Evolutionary conservation across 257 asterid genomes (phyloP), one percentile per base, ranked within the genome.

Genomic region (Capsicum pubescens): DNA sequence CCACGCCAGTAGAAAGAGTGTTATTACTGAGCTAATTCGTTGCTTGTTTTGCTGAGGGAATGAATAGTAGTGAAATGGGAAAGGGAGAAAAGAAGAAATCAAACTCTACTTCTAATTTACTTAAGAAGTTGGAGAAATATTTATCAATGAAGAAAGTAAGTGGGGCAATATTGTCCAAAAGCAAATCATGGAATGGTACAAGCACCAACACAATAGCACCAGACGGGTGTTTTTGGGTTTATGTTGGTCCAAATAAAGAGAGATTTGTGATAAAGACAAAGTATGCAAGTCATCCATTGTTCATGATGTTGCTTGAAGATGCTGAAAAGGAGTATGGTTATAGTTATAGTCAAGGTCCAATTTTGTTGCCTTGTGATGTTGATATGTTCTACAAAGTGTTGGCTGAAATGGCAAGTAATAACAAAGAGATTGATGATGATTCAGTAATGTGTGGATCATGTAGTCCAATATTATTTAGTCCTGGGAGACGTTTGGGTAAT

Each of bases 251-350:
- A 0, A 89, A 89, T 52, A 89, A 81, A 85, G 91, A 81, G 8
- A 84, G 90, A 58, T 93, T 91, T 56, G 91, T 87, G 79, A 87
- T 93, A 17, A 91, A 84, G 85, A 84, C 90, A 4, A 88, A 88
- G 72, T 90, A n/a, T 17, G 91, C 89, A 0, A 92, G 89, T 15
- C 97, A 93, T 87, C 93, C 95, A 2, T 12, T 86, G 70, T 93
- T 93, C 89, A 91, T 57, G 92, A 89, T 84, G 88, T 72, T 93
- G 83, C 93, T 93, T 3, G 94, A 92, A 84, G 97, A 93, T 66
- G 95, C 95, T 16, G 92, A 91, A 85, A 42, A 78, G 88, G 94
- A 91, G 14, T 93, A 93, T 19, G 97, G 97, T 15, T 93, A 87
- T 87, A 61, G 42, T 54, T 76, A 19, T 3, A 80, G 84, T 19